Conservation (phyloP, 371 early-diverging fungal genomes). For the Mortierella sp. region DNA sequence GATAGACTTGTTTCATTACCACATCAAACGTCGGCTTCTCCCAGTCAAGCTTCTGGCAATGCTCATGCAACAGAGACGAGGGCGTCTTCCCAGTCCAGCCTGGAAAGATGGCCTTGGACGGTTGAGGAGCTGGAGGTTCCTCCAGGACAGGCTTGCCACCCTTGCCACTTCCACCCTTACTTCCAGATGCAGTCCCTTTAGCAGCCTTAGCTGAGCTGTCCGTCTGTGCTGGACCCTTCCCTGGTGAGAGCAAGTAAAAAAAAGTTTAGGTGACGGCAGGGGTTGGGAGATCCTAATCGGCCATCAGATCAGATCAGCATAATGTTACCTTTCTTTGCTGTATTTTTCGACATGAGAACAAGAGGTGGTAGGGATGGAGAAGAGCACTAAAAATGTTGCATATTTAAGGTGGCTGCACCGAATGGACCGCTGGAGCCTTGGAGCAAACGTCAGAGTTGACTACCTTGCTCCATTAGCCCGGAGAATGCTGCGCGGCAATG, state of each 20-base stretch:
- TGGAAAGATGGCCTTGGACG: conserved; percentile 65
- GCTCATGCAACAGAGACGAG: conserved; percentile 78
- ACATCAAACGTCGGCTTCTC: conserved; percentile 76
- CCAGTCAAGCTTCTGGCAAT: conserved; percentile 83
- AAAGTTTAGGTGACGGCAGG: neutral
- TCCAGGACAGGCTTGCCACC: conserved; percentile 18
- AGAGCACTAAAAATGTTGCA: neutral
- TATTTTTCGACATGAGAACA: conserved; percentile 33
- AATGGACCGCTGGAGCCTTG: conserved; percentile 6
- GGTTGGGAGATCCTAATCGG: too few relatives aligned
- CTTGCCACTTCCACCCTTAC: conserved; percentile 6
- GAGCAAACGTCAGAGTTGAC: neutral
- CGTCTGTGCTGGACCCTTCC: conserved; percentile 11
- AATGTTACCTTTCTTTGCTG: conserved; percentile 28
- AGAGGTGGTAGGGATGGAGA: neutral
- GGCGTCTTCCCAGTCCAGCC: conserved; percentile 92
- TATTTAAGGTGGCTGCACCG: conserved; percentile 13
- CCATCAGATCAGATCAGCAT: neutral
- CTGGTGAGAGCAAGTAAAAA: conserved; percentile 3
- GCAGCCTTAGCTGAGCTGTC: conserved; percentile 6
- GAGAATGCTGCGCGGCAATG: too few relatives aligned
- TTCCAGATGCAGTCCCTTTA: conserved; percentile 9
- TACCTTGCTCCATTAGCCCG: too few relatives aligned
- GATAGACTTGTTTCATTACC: conserved; percentile 35
- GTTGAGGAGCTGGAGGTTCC: conserved; percentile 32